Evolutionary conservation across 2,329 filamentous ascomycete species (phyloP), one percentile per base, ranked within the genome.

Genomic region (Dendrostoma leiphaemia): DNA sequence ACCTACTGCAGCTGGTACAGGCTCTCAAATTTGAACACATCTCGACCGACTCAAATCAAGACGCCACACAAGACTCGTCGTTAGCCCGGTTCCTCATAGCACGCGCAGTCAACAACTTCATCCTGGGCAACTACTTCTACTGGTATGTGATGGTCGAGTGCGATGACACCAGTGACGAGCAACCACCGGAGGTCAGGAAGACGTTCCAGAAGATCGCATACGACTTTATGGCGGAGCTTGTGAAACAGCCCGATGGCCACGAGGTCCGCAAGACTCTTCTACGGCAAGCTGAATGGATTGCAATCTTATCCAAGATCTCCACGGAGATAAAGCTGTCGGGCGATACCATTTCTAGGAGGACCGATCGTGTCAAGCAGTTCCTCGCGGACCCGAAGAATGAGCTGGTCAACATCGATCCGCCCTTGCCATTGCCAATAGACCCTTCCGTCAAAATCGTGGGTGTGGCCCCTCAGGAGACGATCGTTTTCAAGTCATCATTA

Each of bases 121-220:
- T 89, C 56, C 80, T 99, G 1, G 94, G 93, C 28, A 99, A 96
- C 67, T 96, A 95, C 71, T 84, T 99, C 51, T 90, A 97, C 69
- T 99, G 94, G 94, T 99, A 97, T 69, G 79, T 99, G 2, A 97
- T 97, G 86, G 94, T 99, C 1, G 95, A 99, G 72, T 95, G 92
- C 62, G 91, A 95, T 62, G 93, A 97, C 67, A 77, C 80, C 56
- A 91, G 88, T 60, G 84, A 85, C 3, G 88, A 91, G 40, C 90
- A 92, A 62, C 81, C 85, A 21, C 78, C 83, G 4, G 84, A 86
- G 53, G 88, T 93, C 65, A 88, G 90, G 43, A 89, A 90, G 59
- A 84, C 97, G 17, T 99, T 96, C 70, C 88, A 90, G 26, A 91
- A 93, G 63, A 90, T 99, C 8, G 92, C 94, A 56, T 99, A 91